Base-by-base conservation (phyloP, 768 basidiomycete genomes). In the Rubroboletus satanas region DNA sequence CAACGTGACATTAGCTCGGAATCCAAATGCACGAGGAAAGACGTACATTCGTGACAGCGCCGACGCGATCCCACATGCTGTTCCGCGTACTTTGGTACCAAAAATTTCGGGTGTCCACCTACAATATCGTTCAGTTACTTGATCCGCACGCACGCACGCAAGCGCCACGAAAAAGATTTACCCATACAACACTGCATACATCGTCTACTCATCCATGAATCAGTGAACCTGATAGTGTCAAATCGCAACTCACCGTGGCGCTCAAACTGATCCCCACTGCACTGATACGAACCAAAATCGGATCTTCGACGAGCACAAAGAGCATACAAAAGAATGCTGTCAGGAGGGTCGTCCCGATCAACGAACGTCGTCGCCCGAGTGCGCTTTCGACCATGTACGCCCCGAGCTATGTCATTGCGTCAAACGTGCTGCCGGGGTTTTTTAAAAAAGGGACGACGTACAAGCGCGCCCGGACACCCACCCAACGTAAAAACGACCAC, bases 141-240 rank as follows among this genome's bases (percentile, higher is more conserved):
- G 2, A 8, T 15, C 15, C 2, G 2, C 11, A 9, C 5, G 29
- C 54, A 1, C 3, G 17, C 8, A 12, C 29, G 1, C 39, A 15
- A 35, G 35, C 17, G 11, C 7, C 18, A 47, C 4, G 18, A 37
- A n/a, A 11, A 7, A 8, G 10, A 42, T 31, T 50, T 51, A 73
- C 72, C 90, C 89, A 61, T 92, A 92, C 49, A 92, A 62, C n/a
- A 93, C 85, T 11, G 90, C 88, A 81, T 87, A 92, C 90, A 91
- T 90, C 3, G 86, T 78, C 85, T 88, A 59, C 33, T 42, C 36
- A 44, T 29, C 9, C 47, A 26, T 29, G 15, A 41, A 45, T 54
- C 33, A 28, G 51, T 28, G 8, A 23, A 10, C 15, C 17, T 17
- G 29, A 29, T 11, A 9, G 1, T 2, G 23, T 41, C 18, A 35